Conservation (phyloP, 768 basidiomycete species). For the Phylloporus arenicola region DNA sequence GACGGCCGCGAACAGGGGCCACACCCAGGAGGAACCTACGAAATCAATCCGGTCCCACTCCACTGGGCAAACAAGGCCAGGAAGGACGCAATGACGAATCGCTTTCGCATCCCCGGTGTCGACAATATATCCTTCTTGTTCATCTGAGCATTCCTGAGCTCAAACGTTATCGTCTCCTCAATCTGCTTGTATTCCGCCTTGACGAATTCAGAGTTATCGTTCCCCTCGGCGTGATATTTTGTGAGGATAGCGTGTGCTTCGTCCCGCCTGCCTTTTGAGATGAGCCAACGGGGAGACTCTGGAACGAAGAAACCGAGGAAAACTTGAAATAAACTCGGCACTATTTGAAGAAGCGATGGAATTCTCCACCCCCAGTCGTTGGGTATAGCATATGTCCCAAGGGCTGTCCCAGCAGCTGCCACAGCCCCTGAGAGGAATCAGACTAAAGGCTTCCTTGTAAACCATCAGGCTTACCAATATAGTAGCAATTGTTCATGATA, state of each 20-base stretch:
- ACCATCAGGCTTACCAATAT: conserved; percentile 1
- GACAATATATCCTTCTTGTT: background rate
- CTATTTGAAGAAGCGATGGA: conserved; percentile 49
- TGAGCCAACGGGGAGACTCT: conserved; percentile 61
- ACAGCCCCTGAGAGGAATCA: conserved; percentile 6
- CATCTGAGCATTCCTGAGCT: conserved; percentile 2
- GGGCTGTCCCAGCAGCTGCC: conserved; percentile 45
- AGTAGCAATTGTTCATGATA: background rate
- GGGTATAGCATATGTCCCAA: conserved; percentile 57
- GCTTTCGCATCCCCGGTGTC: conserved; percentile 12
- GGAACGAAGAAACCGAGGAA: conserved; percentile 53
- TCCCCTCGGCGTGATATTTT: conserved; percentile 59
- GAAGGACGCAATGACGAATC: conserved; percentile 8
- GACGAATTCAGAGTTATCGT: conserved; percentile 45
- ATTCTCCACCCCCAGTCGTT: conserved; percentile 64
- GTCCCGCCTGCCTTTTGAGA: conserved; percentile 47
- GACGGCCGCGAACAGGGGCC: accelerated
- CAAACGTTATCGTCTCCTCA: conserved; percentile 43
- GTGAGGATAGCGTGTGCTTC: conserved; percentile 45
- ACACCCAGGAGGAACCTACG: conserved; percentile 1
- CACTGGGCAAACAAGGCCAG: conserved; percentile 9
- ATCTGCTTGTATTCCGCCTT: conserved; percentile 56
- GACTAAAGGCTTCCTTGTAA: background rate
- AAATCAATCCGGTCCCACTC: conserved; percentile 7
- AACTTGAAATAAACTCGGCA: conserved; percentile 50